phyloP scores from a whole-genome alignment of 192 early-diverging fungal species.

The Entomortierella chlamydospora region DNA sequence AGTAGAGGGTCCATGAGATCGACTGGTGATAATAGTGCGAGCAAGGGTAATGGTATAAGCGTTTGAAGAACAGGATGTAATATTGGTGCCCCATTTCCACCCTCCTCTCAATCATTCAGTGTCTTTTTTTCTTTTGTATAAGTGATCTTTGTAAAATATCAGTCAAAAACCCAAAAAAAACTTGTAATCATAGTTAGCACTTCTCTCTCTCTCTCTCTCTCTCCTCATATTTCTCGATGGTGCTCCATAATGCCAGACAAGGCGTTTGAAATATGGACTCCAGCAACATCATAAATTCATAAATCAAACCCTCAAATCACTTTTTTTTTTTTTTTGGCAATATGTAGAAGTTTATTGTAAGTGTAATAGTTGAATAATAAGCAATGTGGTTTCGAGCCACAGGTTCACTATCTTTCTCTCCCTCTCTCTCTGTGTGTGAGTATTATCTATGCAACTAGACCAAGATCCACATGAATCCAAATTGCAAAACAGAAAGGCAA shows the following conservation, averaged over 20 bases:
- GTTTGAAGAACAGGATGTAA: background rate
- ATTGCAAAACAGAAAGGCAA: conserved; percentile 83
- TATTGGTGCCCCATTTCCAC: background rate
- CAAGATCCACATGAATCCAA: conserved; percentile 85
- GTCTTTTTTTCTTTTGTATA: background rate
- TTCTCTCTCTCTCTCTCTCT: too few relatives aligned
- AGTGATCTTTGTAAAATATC: background rate
- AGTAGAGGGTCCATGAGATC: background rate
- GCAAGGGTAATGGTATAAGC: too few relatives aligned
- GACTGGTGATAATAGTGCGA: too few relatives aligned
- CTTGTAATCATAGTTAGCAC: conserved; percentile 8
- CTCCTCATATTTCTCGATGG: background rate
- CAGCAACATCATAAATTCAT: too few relatives aligned
- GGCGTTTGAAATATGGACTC: too few relatives aligned
- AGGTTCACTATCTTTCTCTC: too few relatives aligned
- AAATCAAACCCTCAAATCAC: too few relatives aligned
- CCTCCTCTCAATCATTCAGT: background rate
- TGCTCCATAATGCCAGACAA: too few relatives aligned
- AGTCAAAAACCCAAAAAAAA: background rate
- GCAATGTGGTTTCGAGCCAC: too few relatives aligned
- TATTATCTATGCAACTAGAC: conserved; percentile 37
- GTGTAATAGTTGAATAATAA: too few relatives aligned
- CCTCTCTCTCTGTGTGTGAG: too few relatives aligned
- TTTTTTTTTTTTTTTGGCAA: background rate
- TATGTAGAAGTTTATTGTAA: too few relatives aligned